Evolutionary conservation across 2,329 filamentous ascomycete genomes (phyloP), one percentile per base, ranked within the genome.

Genomic region (Pseudogymnoascus sp.): DNA sequence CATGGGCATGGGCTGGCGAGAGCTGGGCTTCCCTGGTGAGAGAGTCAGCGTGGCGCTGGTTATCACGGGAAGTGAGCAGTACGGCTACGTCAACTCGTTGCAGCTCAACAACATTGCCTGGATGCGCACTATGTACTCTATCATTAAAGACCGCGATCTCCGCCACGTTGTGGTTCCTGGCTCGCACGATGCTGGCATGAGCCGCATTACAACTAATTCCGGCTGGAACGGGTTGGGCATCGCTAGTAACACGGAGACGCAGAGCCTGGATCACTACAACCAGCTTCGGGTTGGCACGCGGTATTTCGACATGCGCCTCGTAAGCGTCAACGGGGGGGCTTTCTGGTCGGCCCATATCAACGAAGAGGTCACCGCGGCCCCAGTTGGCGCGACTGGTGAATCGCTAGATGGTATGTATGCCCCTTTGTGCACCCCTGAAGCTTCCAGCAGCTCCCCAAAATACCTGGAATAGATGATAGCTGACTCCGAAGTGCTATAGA

Each of bases 171-270:
- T 77, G 59, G 77, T 82, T 73, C 79, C 79, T 0, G 80, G 79
- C 7, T 75, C 78, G 3, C 79, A 82, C 64, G 78, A 82, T 64
- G 73, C 78, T 0, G 80, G 79, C n/a, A 82, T 82, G 78, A 76
- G 73, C 23, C 72, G 65, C 1, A 78, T 79, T 65, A 75, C 70
- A 12, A 5, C 5, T 14, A 67, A 70, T 1, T 71, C 73, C 14
- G 63, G 67, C 56, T 67, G 70, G 12, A 77, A 78, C 4, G 71
- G 74, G 37, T 71, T 77, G 10, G 78, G 76, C 3, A 70, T 70
- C 16, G 69, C 70, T n/a, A 65, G 69, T 10, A 81, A 81, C 63
- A 79, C 76, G 0, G 75, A 79, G 64, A 79, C 77, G 0, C 80
- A 82, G 61, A 75, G 75, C 11, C 69, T 80, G 56, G 73, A 74